phyloP scores from a whole-genome alignment of 2,329 filamentous ascomycete genomes.

The Colletotrichum coccodes region DNA sequence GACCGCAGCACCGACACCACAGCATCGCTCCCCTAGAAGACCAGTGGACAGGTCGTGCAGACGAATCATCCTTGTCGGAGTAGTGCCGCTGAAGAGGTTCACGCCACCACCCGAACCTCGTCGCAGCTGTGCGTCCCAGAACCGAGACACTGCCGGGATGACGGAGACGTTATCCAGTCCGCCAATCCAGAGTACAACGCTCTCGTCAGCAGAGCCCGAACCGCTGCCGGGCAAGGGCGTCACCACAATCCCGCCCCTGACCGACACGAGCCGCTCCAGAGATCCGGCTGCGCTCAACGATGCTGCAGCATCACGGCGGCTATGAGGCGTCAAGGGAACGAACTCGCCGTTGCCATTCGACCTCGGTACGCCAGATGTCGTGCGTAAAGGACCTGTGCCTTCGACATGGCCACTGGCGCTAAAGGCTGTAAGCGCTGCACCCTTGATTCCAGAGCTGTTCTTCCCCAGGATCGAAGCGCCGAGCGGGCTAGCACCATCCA shows the following conservation, averaged over 20 bases:
- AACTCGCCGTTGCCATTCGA: constrained; percentile 57
- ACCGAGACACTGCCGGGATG: constrained; percentile 63
- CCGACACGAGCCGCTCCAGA: constrained; percentile 60
- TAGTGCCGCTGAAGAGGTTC: constrained; percentile 65
- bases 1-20: constrained; percentile 58
- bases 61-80: constrained; percentile 66
- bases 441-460: constrained; percentile 62
- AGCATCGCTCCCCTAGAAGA: constrained; percentile 67
- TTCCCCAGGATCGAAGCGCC: constrained; percentile 59
- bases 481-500: constrained; percentile 66
- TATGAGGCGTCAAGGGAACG: constrained; percentile 72
- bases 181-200: constrained; percentile 66
- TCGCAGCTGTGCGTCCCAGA: constrained; percentile 69
- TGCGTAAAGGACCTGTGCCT: constrained; percentile 65
- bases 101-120: constrained; percentile 60
- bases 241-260: constrained; percentile 64
- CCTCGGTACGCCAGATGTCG: constrained; percentile 15
- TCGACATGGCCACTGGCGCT: constrained; percentile 69
- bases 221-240: constrained; percentile 52
- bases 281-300: constrained; percentile 54
- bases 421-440: constrained; percentile 68
- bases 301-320: constrained; percentile 62
- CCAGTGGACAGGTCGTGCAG: constrained; percentile 63
- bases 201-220: constrained; percentile 61
- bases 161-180: constrained; percentile 66